phyloP scores from a whole-genome alignment of 306 rosid species.

The Castanospermum australe region DNA sequence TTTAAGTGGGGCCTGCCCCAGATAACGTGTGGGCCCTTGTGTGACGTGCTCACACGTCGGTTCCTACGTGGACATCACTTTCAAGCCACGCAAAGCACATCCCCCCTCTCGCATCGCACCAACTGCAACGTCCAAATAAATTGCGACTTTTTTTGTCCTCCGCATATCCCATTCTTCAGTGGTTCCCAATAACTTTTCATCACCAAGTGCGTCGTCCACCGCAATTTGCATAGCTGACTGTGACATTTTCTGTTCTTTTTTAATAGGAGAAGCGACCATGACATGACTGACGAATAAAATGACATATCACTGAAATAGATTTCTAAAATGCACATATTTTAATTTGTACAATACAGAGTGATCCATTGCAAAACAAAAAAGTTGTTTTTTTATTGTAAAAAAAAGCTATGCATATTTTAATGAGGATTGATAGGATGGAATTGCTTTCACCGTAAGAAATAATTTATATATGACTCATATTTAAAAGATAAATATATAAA shows the following conservation, averaged over 20 bases:
- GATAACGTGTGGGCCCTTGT: constrained; percentile 14
- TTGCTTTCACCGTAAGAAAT: too few relatives aligned
- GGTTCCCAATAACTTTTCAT: not conserved
- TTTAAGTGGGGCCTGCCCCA: not conserved
- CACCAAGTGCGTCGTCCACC: not conserved
- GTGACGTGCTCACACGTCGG: constrained; percentile 33
- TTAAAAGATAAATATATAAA: too few relatives aligned
- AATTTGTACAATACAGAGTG: not conserved
- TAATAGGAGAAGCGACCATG: constrained; percentile 8
- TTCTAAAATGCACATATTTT: not conserved
- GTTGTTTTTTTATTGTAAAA: too few relatives aligned
- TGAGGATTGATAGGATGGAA: too few relatives aligned
- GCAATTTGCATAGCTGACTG: not conserved
- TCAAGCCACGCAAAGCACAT: constrained; percentile 26
- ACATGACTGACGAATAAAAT: constrained; percentile 5
- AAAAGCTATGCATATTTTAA: too few relatives aligned
- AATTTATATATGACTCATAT: too few relatives aligned
- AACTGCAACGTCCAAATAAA: not conserved
- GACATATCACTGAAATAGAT: not conserved
- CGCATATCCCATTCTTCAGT: not conserved
- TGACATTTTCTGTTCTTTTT: not conserved
- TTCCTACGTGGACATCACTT: constrained; percentile 54
- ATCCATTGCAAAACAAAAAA: not conserved
- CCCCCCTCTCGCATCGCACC: not conserved
- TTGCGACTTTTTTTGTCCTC: not conserved